Conservation (phyloP, 768 basidiomycete genomes). For the Amanita exitialis region DNA sequence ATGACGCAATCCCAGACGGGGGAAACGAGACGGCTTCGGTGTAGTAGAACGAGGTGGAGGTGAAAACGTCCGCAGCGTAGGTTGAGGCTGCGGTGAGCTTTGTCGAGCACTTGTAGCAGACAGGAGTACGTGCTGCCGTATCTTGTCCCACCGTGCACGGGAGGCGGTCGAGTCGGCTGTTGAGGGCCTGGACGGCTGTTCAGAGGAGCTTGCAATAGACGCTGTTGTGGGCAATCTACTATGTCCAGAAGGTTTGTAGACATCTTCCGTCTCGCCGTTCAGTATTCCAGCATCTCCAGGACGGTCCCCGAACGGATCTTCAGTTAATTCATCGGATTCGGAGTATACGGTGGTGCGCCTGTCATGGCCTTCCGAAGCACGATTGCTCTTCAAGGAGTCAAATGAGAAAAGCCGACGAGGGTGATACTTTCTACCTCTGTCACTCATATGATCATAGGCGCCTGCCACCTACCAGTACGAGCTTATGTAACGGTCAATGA, state of each 20-base stretch:
- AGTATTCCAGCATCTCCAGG: background rate
- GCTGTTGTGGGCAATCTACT: background rate
- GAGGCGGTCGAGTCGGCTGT: conserved; percentile 37
- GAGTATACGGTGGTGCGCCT: background rate
- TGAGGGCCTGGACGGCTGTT: conserved; percentile 20
- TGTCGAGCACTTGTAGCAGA: conserved; percentile 13
- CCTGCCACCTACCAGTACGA: background rate
- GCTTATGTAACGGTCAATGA: background rate
- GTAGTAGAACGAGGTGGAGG: conserved; percentile 19
- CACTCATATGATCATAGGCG: background rate
- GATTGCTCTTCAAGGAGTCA: conserved; percentile 12
- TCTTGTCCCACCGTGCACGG: conserved; percentile 37
- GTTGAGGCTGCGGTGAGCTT: conserved; percentile 15
- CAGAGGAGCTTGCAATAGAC: background rate
- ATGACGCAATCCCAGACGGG: conserved; percentile 47
- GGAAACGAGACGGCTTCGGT: conserved; percentile 41
- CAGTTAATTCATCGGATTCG: background rate
- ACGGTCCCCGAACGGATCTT: conserved; percentile 1
- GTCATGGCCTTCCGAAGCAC: background rate
- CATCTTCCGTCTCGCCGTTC: background rate
- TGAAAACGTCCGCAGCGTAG: conserved; percentile 9
- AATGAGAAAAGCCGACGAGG: conserved; percentile 18
- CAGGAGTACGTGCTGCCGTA: conserved; percentile 45
- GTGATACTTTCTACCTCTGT: background rate
- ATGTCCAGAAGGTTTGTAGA: background rate